A percentile compares a stretch with the other conserved stretches of the same genome.
phyloP scores from a whole-genome alignment of 768 basidiomycete genomes.

The Rhizopogon roseolus region DNA sequence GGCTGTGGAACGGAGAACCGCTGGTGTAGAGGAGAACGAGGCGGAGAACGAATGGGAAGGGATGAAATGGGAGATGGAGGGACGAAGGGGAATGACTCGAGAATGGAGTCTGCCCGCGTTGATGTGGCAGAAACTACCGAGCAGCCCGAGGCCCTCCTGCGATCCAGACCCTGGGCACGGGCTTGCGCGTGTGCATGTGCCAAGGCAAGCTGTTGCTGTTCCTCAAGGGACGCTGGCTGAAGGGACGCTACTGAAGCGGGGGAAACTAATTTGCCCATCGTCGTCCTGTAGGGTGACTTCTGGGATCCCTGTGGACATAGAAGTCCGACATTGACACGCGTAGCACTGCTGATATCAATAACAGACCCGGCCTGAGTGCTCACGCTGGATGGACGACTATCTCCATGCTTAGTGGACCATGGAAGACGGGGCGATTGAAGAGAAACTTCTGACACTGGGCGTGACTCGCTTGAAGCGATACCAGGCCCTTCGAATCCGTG shows the following conservation, averaged over 20 bases:
- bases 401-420: conserved; percentile 34
- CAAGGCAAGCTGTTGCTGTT: conserved; percentile 64
- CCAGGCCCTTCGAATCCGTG: conserved; percentile 26
- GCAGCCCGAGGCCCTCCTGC: conserved; percentile 54
- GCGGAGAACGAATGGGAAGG: conserved; percentile 68
- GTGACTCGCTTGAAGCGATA: conserved; percentile 14
- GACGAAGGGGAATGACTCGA: conserved; percentile 86
- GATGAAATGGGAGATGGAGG: conserved; percentile 89
- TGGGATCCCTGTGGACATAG: conserved; percentile 31
- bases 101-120: conserved; percentile 75
- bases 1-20: conserved; percentile 38
- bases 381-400: conserved; percentile 55
- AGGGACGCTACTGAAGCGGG: conserved; percentile 30
- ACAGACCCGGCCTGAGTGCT: conserved; percentile 58
- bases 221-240: conserved; percentile 38
- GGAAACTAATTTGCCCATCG: conserved; percentile 58
- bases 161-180: conserved; percentile 47
- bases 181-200: conserved; percentile 58
- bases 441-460: conserved; percentile 31
- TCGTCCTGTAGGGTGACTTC: conserved; percentile 50
- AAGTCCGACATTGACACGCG: conserved; percentile 62
- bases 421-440: conserved; percentile 36
- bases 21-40: conserved; percentile 66
- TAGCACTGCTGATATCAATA: conserved; percentile 58
- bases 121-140: conserved; percentile 67